Percentiles rank a stretch among this genome's conserved stretches.
Evolutionary conservation across 2,329 filamentous ascomycete species (phyloP).

Genomic region (Cryphonectria naterciae): DNA sequence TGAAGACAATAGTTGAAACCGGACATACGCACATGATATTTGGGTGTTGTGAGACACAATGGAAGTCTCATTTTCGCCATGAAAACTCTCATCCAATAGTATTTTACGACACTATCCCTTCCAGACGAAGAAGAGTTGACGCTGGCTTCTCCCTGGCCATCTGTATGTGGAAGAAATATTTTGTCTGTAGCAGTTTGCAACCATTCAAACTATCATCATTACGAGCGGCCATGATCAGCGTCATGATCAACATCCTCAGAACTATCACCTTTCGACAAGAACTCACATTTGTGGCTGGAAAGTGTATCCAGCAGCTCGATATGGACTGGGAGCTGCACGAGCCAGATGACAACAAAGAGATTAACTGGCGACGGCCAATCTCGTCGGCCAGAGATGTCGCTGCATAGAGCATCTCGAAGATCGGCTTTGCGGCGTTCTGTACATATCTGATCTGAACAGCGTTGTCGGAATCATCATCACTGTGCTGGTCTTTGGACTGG

Average conservation of each 20-base stretch:
- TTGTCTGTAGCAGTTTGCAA: background rate
- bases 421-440: background rate
- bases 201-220: background rate
- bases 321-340: background rate
- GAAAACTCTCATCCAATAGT: constrained; percentile 1
- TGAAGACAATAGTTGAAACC: background rate
- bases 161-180: background rate
- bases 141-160: background rate
- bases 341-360: background rate
- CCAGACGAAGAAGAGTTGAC: background rate
- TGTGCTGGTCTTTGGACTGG: background rate
- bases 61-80: background rate
- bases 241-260: background rate
- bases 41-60: background rate
- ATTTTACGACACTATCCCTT: background rate
- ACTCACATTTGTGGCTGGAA: background rate
- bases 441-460: background rate
- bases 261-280: background rate
- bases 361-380: background rate
- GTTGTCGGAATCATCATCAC: background rate
- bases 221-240: background rate
- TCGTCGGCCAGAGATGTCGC: background rate
- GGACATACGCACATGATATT: background rate
- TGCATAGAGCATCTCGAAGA: background rate
- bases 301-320: background rate